Base-by-base conservation (phyloP, 768 basidiomycete species). In the Tylopilus intermedius region DNA sequence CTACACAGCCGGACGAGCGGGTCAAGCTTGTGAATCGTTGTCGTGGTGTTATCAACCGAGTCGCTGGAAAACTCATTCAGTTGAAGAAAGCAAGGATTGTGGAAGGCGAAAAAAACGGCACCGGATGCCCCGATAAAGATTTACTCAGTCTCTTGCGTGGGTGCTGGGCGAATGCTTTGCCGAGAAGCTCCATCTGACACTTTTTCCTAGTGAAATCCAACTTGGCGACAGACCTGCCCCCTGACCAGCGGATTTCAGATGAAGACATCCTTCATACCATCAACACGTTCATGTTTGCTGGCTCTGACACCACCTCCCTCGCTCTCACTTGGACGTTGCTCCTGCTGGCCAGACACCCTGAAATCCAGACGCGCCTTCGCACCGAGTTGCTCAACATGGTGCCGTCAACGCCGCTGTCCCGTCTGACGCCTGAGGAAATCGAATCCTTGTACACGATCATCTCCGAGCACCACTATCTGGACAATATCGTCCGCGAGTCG, bases 241-340 rank as follows among this genome's bases (percentile, higher is more conserved):
- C 74, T 0, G 83, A 86, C 45, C 81, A 86, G 56, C 80, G 84
- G 33, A 83, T 95, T 58, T 87, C 91, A 0, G 94, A 96, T 62
- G 83, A 87, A 29, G 94, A 95, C 61, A 84, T 94, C 47, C 75
- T 93, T 10, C 75, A 90, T 62, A 92, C 84, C 54, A 84, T 94
- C 68, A 90, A 88, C 60, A 93, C 91, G 0, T 88, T 94, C 67
- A 82, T 93, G 77, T 91, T 93, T 65, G 90, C 88, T 21, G 93
- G 93, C 4, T 90, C 92, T 11, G 91, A 94, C 62, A 90, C 91
- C 0, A 86, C 86, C 10, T 88, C 88, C 2, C 80, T 94, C 27
- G 79, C 85, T 5, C 70, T 95, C 41, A 89, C 89, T 0, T 96
- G 94, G 93, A 83, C 84, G 2, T 67, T 95, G n/a, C 73, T 83